Conservation (phyloP, 495 filamentous ascomycete genomes). For the Schizothecium vesticola region DNA sequence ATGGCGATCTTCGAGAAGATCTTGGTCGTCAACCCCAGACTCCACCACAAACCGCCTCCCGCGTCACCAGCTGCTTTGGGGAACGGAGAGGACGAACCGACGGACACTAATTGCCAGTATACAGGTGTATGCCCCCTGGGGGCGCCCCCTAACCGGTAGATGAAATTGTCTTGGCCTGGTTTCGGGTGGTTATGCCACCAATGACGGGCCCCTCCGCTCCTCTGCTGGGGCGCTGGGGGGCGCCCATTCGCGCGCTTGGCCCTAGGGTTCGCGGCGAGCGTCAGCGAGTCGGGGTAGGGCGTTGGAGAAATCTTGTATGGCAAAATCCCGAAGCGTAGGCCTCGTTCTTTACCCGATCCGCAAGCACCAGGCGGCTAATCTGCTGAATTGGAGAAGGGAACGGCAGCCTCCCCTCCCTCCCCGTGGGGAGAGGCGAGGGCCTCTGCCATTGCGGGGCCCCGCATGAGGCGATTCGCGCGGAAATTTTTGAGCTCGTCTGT, state of each 20-base stretch:
- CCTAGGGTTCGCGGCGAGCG: neutral
- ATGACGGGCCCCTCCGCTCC: neutral
- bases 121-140: neutral
- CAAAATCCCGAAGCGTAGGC: neutral
- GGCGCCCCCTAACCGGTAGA: slow-evolving; percentile 2
- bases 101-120: neutral
- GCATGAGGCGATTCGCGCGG: neutral
- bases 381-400: neutral
- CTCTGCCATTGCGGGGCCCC: neutral
- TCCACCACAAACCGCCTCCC: neutral
- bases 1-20: neutral
- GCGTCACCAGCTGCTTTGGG: neutral
- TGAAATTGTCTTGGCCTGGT: slow-evolving; percentile 1
- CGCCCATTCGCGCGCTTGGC: neutral
- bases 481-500: neutral
- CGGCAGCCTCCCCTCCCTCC: neutral
- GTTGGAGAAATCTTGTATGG: neutral
- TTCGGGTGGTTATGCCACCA: slow-evolving; percentile 1
- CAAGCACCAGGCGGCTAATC: neutral
- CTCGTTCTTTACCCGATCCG: neutral
- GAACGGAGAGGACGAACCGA: slow-evolving; percentile 9
- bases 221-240: neutral
- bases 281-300: neutral
- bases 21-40: neutral
- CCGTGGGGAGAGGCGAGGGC: neutral